Evolutionary conservation across 305 asterid genomes (phyloP).

Genomic region (Andrographis paniculata): DNA sequence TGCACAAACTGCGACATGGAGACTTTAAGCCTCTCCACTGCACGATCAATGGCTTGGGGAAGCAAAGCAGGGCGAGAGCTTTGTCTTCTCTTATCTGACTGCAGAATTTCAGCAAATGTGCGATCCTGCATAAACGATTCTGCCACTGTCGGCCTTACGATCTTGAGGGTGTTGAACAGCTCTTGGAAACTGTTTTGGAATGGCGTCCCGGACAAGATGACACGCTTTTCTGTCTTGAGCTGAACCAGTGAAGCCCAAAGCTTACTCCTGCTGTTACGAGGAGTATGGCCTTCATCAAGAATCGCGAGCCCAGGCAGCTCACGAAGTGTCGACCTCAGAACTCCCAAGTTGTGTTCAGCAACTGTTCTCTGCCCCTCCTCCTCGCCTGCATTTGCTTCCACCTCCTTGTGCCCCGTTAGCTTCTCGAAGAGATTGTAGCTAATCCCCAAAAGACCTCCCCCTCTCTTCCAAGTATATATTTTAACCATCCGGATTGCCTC

Average conservation of each 20-base stretch:
- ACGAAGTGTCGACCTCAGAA: conserved; percentile 32
- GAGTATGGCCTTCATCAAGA: conserved; percentile 75
- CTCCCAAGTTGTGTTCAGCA: background rate
- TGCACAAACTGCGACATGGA: conserved; percentile 54
- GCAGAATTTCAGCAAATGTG: conserved; percentile 23
- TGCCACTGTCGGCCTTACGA: conserved; percentile 57
- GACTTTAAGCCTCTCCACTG: conserved; percentile 35
- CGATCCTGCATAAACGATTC: conserved; percentile 24
- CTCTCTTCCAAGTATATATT: conserved; percentile 34
- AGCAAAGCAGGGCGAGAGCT: background rate
- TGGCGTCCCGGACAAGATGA: conserved; percentile 67
- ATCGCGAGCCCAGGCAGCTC: conserved; percentile 46
- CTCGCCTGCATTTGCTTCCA: background rate
- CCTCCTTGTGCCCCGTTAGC: conserved; percentile 25
- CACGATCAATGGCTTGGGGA: conserved; percentile 18
- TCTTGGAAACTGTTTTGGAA: conserved; percentile 66
- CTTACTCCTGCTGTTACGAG: conserved; percentile 44
- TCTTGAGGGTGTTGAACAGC: conserved; percentile 56
- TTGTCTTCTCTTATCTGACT: conserved; percentile 7
- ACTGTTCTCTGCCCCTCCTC: background rate
- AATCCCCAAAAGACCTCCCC: conserved; percentile 36
- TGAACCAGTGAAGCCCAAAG: conserved; percentile 45
- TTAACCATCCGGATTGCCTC: conserved; percentile 30
- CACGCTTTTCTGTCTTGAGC: conserved; percentile 35
- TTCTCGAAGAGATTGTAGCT: conserved; percentile 44